phyloP scores from a whole-genome alignment of 768 basidiomycete genomes.

The Rhodosporidiobolus sp. region DNA sequence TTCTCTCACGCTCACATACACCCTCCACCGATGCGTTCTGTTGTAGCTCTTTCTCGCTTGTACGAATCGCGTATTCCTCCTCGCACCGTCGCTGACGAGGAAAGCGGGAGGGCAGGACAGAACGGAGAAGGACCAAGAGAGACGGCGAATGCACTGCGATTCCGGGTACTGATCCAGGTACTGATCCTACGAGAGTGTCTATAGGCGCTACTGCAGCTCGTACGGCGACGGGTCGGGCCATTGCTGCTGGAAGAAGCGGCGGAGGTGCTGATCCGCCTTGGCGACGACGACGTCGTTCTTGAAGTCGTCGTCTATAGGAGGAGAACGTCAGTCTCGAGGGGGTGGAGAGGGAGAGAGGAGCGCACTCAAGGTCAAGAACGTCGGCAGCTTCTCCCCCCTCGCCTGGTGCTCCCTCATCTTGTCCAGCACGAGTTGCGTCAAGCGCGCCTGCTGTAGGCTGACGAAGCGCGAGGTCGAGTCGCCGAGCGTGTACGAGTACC shows the following conservation, averaged over 20 bases:
- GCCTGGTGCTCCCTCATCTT: slow-evolving; percentile 60
- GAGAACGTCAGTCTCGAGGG: not conserved
- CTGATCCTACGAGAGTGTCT: too few relatives aligned
- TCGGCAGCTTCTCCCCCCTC: slow-evolving; percentile 56
- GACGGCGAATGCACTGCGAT: too few relatives aligned
- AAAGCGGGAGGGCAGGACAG: too few relatives aligned
- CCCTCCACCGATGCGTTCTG: too few relatives aligned
- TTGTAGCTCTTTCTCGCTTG: not conserved
- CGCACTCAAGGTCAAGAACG: slow-evolving; percentile 46
- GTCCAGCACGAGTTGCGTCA: slow-evolving; percentile 53
- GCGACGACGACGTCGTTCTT: not conserved
- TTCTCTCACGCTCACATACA: not conserved
- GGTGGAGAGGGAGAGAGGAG: not conserved
- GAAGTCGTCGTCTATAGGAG: slow-evolving; percentile 8
- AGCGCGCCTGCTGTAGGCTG: slow-evolving; percentile 49
- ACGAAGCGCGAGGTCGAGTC: slow-evolving; percentile 37
- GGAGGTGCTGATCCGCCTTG: not conserved
- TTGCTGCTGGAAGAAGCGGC: not conserved
- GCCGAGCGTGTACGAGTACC: slow-evolving; percentile 41
- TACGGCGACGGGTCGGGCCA: slow-evolving; percentile 17
- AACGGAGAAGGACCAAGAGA: too few relatives aligned
- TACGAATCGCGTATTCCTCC: not conserved
- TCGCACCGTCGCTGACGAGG: not conserved
- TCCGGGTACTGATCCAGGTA: too few relatives aligned
- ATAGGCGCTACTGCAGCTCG: not conserved